Evolutionary conservation across 257 asterid species (phyloP).

Genomic region (Nicotiana otophora): DNA sequence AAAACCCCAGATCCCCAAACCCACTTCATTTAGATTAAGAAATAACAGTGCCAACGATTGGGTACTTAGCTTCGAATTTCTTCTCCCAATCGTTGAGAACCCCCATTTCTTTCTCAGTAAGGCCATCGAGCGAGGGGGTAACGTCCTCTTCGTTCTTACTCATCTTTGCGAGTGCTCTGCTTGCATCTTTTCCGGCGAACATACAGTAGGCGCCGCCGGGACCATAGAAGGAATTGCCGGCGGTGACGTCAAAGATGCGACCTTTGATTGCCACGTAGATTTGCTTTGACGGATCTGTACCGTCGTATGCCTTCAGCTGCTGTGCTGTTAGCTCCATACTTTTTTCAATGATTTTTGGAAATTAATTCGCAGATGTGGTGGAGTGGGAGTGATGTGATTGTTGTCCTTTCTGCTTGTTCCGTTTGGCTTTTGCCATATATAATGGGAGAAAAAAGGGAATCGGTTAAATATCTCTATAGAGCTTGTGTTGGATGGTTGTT

Average conservation of each 20-base stretch:
- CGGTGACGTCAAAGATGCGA: conserved; percentile 68
- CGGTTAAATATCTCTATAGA: too few species aligned
- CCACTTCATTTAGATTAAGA: background rate
- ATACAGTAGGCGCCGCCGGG: conserved; percentile 78
- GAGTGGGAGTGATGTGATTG: background rate
- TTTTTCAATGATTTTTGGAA: background rate
- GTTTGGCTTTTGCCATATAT: too few species aligned
- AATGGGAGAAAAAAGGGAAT: too few species aligned
- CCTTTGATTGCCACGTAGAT: conserved; percentile 80
- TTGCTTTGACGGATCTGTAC: conserved; percentile 80
- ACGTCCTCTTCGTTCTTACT: conserved; percentile 77
- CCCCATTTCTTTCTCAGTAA: conserved; percentile 77
- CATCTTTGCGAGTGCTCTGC: conserved; percentile 97
- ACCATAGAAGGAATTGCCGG: conserved; percentile 86
- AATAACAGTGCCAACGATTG: conserved; percentile 57
- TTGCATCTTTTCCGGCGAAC: conserved; percentile 96
- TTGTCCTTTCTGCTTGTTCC: background rate
- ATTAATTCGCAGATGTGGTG: background rate
- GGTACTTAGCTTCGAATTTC: conserved; percentile 93
- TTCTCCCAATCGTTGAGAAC: conserved; percentile 92
- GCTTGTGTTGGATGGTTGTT: too few species aligned
- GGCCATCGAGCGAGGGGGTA: conserved; percentile 56
- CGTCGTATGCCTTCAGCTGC: conserved; percentile 73
- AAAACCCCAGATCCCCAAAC: background rate
- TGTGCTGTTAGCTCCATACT: conserved; percentile 52